Conservation (phyloP, 176 grass and related monocot species). For the Oryza australiensis region DNA sequence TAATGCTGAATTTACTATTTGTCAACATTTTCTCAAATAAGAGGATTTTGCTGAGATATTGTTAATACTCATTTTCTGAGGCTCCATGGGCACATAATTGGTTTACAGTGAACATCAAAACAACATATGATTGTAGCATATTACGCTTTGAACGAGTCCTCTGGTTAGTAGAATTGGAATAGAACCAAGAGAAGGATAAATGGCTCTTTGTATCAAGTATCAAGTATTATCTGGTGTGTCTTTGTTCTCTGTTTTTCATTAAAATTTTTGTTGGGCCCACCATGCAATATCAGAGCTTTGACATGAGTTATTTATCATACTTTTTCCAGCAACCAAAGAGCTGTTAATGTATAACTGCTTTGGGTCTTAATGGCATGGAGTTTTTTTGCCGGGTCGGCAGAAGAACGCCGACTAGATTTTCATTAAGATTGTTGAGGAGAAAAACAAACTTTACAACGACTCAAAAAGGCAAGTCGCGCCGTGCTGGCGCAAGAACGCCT, state of each 20-base stretch:
- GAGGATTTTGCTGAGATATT: neutral
- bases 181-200: neutral
- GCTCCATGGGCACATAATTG: neutral
- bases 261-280: neutral
- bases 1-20: slow-evolving; percentile 10
- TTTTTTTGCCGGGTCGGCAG: no score
- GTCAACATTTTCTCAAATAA: neutral
- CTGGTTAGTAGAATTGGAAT: neutral
- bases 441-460: no score
- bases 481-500: no score
- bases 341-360: neutral
- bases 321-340: slow-evolving; percentile 10
- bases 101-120: neutral
- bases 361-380: neutral
- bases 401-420: no score
- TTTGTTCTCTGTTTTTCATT: neutral
- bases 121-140: neutral
- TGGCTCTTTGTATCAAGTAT: neutral
- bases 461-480: no score
- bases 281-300: neutral
- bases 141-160: neutral
- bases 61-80: neutral
- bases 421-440: no score
- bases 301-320: neutral
- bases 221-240: neutral